Evolutionary conservation across 192 early-diverging fungal species (phyloP), one percentile per base, ranked within the genome.

Genomic region (Linnemannia hyalina): DNA sequence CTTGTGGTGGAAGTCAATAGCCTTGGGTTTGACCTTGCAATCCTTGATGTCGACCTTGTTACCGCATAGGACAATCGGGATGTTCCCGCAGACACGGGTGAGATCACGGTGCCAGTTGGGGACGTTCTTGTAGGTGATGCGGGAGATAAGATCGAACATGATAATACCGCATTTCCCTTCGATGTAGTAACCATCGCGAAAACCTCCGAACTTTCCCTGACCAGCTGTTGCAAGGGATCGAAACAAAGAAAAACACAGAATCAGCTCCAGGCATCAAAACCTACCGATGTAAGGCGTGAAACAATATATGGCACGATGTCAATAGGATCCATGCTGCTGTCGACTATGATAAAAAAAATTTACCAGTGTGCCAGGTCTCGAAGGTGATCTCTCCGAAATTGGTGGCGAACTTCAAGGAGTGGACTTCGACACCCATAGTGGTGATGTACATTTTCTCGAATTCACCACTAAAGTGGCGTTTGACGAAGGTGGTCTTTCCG

Each of bases 41-140:
- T 99, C 99, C 95, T 99, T 99, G 92, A 99, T 97, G 90, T 99
- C 99, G 75, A 99, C 98, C 93, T 99, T 99, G 95, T 99, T 99
- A 89, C 99, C 99, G 94, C 97, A 98, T 71, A 99, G 96, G 81
- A 99, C 99, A 89, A 99, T 99, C 32, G 99, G 99, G 88, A 99
- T 97, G 94, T 98, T 99, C 90, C 99, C 99, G 92, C 99, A 99
- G 71, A 99, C 99, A 81, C 99, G 96, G 81, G 97, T 96, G 49
- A 99, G 92, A 91, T 99, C 99, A 90, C 99, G 95, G 90, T 99
- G 99, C 99, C 99, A 99, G 95, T 99, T 99, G 89, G 99, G 99
- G 26, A 99, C 99, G 93, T 98, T 99, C 95, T 99, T 99, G 93
- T 99, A 99, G 80, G 99, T 99, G 83, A 99, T 99, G 81, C 99